These are phyloP conservation scores for Trypanosoma lewisi DNA, from an alignment of 208 protist species.

Conservation along the genomic window DNA sequence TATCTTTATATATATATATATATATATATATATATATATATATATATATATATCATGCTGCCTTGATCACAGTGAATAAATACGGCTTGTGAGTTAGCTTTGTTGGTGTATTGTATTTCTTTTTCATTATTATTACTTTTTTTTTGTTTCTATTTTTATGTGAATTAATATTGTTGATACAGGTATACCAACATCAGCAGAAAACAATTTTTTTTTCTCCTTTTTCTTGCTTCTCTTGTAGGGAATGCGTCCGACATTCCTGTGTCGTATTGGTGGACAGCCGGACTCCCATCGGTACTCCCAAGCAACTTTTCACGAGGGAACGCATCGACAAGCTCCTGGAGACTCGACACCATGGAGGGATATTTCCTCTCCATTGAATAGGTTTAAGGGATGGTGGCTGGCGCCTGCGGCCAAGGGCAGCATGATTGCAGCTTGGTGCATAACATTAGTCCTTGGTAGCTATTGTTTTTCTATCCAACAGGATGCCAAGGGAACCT, in stretches of 20 bases:
- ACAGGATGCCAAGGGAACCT: conserved; percentile 83
- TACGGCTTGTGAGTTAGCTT: too few relatives aligned
- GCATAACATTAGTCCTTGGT: conserved; percentile 66
- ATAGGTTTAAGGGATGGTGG: conserved; percentile 72
- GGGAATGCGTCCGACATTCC: conserved; percentile 14
- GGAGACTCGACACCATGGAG: conserved; percentile 87
- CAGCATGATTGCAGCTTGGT: conserved; percentile 80
- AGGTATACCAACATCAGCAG: background rate
- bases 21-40: too few relatives aligned
- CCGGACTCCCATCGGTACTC: conserved; percentile 80
- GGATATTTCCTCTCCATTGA: conserved; percentile 77
- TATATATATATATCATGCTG: too few relatives aligned
- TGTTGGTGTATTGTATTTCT: conserved; percentile 15
- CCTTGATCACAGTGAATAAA: too few relatives aligned
- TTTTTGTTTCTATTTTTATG: background rate
- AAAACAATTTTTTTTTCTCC: conserved; percentile 21
- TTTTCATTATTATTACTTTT: conserved; percentile 22
- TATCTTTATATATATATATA: too few relatives aligned
- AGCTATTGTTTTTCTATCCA: conserved; percentile 85
- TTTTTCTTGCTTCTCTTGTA: conserved; percentile 6
- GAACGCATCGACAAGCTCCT: conserved; percentile 76
- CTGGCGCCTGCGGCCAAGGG: conserved; percentile 77
- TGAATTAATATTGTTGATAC: conserved; percentile 1
- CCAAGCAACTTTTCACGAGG: conserved; percentile 85
- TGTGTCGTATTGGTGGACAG: conserved; percentile 27